Conservation (phyloP, 1,284 basidiomycete genomes). For the Papiliotrema nemorosa region DNA sequence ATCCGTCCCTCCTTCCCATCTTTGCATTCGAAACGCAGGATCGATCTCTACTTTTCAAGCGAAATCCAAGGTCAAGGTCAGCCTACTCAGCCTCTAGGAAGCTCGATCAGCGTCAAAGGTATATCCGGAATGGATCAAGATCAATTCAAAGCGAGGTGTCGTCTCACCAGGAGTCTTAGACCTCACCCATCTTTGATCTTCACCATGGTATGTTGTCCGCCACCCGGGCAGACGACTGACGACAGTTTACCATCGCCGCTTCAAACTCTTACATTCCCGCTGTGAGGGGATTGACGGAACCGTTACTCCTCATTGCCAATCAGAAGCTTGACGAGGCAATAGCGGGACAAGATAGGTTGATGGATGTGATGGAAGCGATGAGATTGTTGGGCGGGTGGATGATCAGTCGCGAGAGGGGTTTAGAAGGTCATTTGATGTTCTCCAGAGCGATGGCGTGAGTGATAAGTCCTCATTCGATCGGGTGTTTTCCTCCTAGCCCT, state of each 20-base stretch:
- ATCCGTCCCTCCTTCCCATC: not conserved
- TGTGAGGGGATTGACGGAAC: slow-evolving; percentile 18
- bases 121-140: no score
- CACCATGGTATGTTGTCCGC: slow-evolving; percentile 26
- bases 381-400: slow-evolving; percentile 30
- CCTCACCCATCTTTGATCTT: slow-evolving; percentile 29
- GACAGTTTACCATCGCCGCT: slow-evolving; percentile 24
- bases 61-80: slow-evolving; percentile 20
- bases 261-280: slow-evolving; percentile 28
- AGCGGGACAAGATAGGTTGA: slow-evolving; percentile 17
- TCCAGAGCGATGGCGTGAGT: slow-evolving; percentile 17
- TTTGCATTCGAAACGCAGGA: slow-evolving; percentile 9
- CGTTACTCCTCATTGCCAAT: slow-evolving; percentile 18
- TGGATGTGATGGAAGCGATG: slow-evolving; percentile 24
- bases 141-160: no score
- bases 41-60: slow-evolving; percentile 29
- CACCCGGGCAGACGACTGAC: no score
- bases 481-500: no score
- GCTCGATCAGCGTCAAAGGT: no score
- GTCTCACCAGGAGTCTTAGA: no score
- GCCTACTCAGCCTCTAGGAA: no score
- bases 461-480: no score
- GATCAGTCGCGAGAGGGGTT: slow-evolving; percentile 9
- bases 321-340: slow-evolving; percentile 20
- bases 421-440: slow-evolving; percentile 21